These are phyloP conservation scores for Yarrowia hollandica DNA, from an alignment of 805 yeast species.

Conservation along the genomic window DNA sequence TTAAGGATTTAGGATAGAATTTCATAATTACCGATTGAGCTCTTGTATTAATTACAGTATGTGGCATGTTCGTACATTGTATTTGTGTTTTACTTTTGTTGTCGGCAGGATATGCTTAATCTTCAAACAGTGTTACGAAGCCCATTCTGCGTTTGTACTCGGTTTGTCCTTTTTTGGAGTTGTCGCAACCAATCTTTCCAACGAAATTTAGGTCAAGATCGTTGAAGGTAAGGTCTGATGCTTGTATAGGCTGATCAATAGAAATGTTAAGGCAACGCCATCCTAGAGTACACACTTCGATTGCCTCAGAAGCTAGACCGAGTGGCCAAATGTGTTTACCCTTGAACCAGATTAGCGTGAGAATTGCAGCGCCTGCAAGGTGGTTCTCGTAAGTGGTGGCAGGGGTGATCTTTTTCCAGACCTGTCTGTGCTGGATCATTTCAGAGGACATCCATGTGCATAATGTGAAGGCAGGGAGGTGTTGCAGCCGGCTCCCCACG, in stretches of 20 bases:
- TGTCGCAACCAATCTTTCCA: conserved; percentile 7
- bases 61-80: too few species aligned
- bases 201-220: conserved; percentile 4
- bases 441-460: conserved; percentile 5
- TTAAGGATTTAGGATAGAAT: neutral
- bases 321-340: conserved; percentile 6
- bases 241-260: conserved; percentile 3
- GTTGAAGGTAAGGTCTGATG: neutral
- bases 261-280: conserved; percentile 17
- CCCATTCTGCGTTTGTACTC: conserved; percentile 2
- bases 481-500: conserved; percentile 2
- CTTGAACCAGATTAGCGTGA: conserved; percentile 13
- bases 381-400: conserved; percentile 15
- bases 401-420: neutral
- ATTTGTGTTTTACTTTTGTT: too few species aligned
- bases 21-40: too few species aligned
- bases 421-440: conserved; percentile 9
- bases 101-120: too few species aligned
- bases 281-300: conserved; percentile 18
- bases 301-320: neutral
- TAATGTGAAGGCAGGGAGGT: neutral
- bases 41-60: too few species aligned
- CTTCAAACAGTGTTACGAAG: neutral
- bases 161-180: neutral
- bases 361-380: conserved; percentile 6